Evolutionary conservation across 352 stramenopile species (phyloP).

Genomic region (Globisporangium cylindrosporum): DNA sequence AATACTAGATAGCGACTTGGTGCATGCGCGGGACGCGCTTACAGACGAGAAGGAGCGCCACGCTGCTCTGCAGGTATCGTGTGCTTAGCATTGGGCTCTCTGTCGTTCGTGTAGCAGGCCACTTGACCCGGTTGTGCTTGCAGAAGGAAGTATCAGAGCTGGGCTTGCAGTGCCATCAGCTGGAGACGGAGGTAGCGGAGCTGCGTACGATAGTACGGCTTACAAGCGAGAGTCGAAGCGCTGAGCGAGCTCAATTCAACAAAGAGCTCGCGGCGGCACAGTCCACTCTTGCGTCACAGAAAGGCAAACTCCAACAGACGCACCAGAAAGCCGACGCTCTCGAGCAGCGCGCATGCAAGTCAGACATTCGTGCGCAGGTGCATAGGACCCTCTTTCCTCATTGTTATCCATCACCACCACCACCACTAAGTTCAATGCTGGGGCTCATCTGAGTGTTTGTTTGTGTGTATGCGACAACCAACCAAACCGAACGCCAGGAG

Average conservation of each 20-base stretch:
- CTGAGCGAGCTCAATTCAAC: conserved; percentile 28
- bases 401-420: background rate
- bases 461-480: background rate
- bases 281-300: conserved; percentile 17
- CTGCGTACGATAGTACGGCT: conserved; percentile 23
- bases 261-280: conserved; percentile 22
- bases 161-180: conserved; percentile 18
- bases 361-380: conserved; percentile 16
- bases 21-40: conserved; percentile 14
- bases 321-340: background rate
- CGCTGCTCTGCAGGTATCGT: conserved; percentile 23
- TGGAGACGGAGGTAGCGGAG: conserved; percentile 26
- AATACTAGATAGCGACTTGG: conserved; percentile 29
- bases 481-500: conserved; percentile 1
- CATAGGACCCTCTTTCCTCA: background rate
- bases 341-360: conserved; percentile 6
- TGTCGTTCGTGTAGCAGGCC: background rate
- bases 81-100: background rate
- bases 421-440: background rate
- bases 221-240: conserved; percentile 23
- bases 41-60: conserved; percentile 16
- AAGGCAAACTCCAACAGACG: conserved; percentile 8
- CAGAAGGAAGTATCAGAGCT: conserved; percentile 19
- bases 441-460: background rate
- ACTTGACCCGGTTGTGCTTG: conserved; percentile 5